Evolutionary conservation across 2,329 filamentous ascomycete species (phyloP).

Genomic region (Fusarium sp.): DNA sequence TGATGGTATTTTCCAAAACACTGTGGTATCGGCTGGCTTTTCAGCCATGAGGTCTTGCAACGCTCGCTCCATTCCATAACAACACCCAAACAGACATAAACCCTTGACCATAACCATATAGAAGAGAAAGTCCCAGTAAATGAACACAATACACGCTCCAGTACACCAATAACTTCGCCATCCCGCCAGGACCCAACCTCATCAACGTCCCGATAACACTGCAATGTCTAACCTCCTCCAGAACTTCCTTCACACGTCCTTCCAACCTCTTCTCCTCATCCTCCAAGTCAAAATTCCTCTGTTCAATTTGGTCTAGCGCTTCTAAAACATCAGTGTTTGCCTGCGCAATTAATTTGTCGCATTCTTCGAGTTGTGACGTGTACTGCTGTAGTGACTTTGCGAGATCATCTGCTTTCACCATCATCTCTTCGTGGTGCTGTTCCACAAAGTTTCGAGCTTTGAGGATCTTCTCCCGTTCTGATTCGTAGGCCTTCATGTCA

Average conservation of each 20-base stretch:
- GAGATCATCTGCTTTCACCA: neutral
- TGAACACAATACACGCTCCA: neutral
- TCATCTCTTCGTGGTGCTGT: neutral
- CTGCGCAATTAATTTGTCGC: neutral
- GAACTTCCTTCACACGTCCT: neutral
- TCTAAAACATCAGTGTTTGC: neutral
- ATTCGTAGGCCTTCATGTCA: neutral
- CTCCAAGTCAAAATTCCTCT: neutral
- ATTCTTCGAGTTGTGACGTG: neutral
- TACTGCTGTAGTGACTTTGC: neutral
- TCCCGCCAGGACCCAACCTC: neutral
- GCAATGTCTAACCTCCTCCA: neutral
- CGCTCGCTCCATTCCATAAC: neutral
- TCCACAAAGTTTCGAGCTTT: neutral
- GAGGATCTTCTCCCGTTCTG: neutral
- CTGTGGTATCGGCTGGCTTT: neutral
- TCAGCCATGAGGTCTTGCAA: neutral
- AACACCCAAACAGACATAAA: neutral
- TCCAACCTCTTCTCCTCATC: neutral
- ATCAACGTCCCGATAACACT: neutral
- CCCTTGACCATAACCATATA: neutral
- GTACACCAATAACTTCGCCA: neutral
- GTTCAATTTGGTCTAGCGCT: neutral
- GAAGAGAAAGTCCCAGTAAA: neutral
- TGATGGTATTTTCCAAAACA: neutral